Evolutionary conservation across 306 rosid genomes (phyloP).

Genomic region (Inga laurina): DNA sequence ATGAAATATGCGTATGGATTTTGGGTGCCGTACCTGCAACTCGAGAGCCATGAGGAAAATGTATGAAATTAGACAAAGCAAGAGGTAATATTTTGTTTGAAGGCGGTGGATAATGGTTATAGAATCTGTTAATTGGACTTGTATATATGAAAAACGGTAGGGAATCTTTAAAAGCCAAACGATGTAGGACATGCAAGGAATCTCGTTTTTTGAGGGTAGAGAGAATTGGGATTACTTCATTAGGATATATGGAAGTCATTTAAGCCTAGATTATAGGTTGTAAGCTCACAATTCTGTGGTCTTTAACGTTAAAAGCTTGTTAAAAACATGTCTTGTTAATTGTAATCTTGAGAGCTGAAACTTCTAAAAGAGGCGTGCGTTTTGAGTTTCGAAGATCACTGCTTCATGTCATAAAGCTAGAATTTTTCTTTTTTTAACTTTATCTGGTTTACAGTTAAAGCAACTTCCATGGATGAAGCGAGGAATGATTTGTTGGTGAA

Average conservation of each 20-base stretch:
- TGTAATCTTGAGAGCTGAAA: not conserved
- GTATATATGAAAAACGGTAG: slow-evolving; percentile 42
- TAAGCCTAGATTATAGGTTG: slow-evolving; percentile 9
- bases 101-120: slow-evolving; percentile 36
- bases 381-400: not conserved
- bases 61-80: slow-evolving; percentile 29
- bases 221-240: slow-evolving; percentile 31
- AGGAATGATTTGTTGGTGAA: not conserved
- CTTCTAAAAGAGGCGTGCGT: not conserved
- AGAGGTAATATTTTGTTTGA: not conserved
- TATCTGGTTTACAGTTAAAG: not conserved
- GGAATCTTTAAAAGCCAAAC: slow-evolving; percentile 57
- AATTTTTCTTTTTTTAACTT: not conserved
- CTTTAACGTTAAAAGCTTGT: not conserved
- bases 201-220: slow-evolving; percentile 34
- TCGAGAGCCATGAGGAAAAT: slow-evolving; percentile 52
- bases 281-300: not conserved
- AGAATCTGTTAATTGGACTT: slow-evolving; percentile 51
- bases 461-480: not conserved
- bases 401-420: not conserved
- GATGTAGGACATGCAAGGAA: slow-evolving; percentile 74
- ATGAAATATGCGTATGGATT: not conserved
- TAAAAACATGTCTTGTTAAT: not conserved
- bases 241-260: slow-evolving; percentile 33
- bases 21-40: slow-evolving; percentile 54